phyloP scores from a whole-genome alignment of 2,329 filamentous ascomycete genomes.

The Thelonectria blattea region DNA sequence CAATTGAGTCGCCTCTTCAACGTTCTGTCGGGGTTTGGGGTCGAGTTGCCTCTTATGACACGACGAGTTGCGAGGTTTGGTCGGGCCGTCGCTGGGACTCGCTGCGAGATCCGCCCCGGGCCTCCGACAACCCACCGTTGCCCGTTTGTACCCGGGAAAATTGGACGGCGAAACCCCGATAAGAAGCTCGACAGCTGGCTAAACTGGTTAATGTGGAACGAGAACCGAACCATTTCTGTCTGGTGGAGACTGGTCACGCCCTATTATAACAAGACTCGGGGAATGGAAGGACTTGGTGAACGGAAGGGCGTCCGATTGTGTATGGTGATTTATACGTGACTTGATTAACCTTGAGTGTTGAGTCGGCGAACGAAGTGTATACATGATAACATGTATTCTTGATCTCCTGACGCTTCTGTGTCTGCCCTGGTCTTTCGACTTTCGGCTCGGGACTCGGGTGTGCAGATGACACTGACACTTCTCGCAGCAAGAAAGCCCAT shows the following conservation, averaged over 20 bases:
- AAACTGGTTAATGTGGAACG: slow-evolving; percentile 1
- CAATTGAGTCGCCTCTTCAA: not conserved
- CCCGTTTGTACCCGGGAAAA: slow-evolving; percentile 4
- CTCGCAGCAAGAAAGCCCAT: too few species aligned
- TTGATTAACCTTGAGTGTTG: too few species aligned
- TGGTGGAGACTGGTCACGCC: not conserved
- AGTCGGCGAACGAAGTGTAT: too few species aligned
- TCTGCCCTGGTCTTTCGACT: too few species aligned
- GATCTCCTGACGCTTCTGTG: too few species aligned
- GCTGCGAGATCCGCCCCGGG: slow-evolving; percentile 18
- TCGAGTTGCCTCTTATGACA: not conserved
- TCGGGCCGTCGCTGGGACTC: slow-evolving; percentile 16
- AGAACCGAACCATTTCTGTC: not conserved
- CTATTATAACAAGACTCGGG: too few species aligned
- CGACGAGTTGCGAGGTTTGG: not conserved
- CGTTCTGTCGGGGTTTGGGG: not conserved
- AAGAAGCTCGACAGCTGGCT: not conserved
- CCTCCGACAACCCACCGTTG: not conserved
- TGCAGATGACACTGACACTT: too few species aligned
- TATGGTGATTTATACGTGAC: too few species aligned
- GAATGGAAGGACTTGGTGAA: too few species aligned
- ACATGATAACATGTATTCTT: too few species aligned
- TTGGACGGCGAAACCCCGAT: slow-evolving; percentile 1
- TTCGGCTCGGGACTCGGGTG: too few species aligned
- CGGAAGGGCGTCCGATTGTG: too few species aligned